Evolutionary conservation across 768 basidiomycete species (phyloP), one percentile per base, ranked within the genome.

Genomic region (Suillus placidus): DNA sequence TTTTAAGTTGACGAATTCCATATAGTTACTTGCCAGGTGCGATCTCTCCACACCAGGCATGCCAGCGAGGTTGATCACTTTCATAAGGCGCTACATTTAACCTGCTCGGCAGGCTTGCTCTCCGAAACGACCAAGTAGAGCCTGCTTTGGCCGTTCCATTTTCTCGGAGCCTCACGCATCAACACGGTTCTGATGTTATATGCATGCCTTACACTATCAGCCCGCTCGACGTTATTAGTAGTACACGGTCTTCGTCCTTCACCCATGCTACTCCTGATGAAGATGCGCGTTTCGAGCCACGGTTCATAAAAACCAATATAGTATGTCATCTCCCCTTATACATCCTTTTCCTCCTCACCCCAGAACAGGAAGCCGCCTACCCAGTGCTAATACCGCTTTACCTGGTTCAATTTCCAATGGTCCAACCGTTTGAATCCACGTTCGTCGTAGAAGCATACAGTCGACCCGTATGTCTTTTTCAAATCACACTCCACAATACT

Each of bases 321-420:
- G 88, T 88, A 66, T 63, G 82, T 68, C 52, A 58, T 67, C 47
- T 23, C 54, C 6, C 47, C 20, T 14, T 14, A 54, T 42, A 37
- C 26, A 72, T 32, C 6, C 40, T 57, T 6, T 60, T 42, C 32
- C 57, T 61, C 57, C 64, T 64, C 38, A 70, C 51, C 42, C 61
- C 62, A 66, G 34, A 47, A 63, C 68, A 88, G 88, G 77, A 85
- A 23, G 82, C 87, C 30, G 87, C 84, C 43, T 88, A 86, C 67
- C 89, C 89, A 4, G 77, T 90, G 38, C 80, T 90, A 26, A 73
- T 90, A n/a, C 89, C 89, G 6, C 71, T 88, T 6, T 91, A 90
- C 74, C 76, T 90, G 12, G 81, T 80, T 23, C 82, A 83, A 68
- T 90, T 88, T 70, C 69, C 81, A 60, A 68, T 74, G 8, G 54